Base-by-base conservation (phyloP, 1,284 basidiomycete genomes). In the Boletellus deceptivus region DNA sequence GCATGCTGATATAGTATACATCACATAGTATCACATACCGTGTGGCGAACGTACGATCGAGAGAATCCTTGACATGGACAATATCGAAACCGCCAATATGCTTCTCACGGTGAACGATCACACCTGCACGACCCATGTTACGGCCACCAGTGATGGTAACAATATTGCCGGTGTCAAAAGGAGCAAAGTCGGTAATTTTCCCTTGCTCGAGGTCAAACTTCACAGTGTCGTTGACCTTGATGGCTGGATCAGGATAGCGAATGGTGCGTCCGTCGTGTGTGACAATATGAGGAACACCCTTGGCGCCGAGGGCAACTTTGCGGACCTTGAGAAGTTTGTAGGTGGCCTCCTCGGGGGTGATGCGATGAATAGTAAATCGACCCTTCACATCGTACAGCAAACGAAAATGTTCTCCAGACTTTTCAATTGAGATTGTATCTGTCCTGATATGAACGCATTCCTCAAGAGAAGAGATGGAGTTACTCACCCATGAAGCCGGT, bases 231-330 rank as follows among this genome's bases (percentile, higher is more conserved):
- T 99, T 96, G 75, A 94, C 93, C 72, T 83, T 88, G 84, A 99
- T 94, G 63, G 76, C 70, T 43, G 97, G 96, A 75, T 99, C 96
- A 62, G 97, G 96, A 82, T 98, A 99, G 64, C 96, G 96, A 78
- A 99, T 97, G 61, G 96, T 99, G 70, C 96, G 93, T 56, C 97
- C 96, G 70, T 99, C 97, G 80, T 99, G 96, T 65, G 96, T 98
- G 75, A 98, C 92, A 63, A 99, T 79, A 80, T 95, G 88, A 52
- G 96, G 97, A 49, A 99, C 95, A 69, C 94, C 94, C 72, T 92
- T 91, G 64, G 86, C 83, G 60, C 97, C 96, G 63, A 99, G 78
- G 62, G 93, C 92, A 49, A 94, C 87, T 69, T 89, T 89, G 73
- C 85, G 86, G 64, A 99, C 96, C 76, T 99, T 99, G 74, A 91